Evolutionary conservation across 352 stramenopile species (phyloP).

Genomic region (Globisporangium nagaii): DNA sequence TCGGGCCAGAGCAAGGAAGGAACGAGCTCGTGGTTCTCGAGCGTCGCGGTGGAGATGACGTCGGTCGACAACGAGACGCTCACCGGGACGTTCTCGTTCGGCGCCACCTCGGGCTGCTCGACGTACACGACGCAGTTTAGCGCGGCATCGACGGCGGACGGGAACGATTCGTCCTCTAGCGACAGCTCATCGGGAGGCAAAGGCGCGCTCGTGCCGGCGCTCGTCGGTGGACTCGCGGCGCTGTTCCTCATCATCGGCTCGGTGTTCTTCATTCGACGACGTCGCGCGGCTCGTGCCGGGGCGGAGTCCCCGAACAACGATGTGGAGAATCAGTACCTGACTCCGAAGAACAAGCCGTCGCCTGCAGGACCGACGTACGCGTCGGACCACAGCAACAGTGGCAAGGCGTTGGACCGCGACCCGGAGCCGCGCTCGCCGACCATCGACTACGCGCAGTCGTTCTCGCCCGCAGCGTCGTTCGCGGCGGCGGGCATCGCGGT

Average conservation of each 20-base stretch:
- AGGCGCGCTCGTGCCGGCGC: constrained; percentile 30
- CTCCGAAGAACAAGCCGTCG: constrained; percentile 38
- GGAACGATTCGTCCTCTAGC: constrained; percentile 19
- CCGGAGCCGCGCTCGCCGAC: constrained; percentile 35
- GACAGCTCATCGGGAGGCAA: constrained; percentile 9
- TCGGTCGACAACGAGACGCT: constrained; percentile 49
- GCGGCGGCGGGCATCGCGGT: not conserved
- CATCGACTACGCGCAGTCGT: constrained; percentile 46
- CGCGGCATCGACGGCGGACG: constrained; percentile 40
- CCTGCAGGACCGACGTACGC: constrained; percentile 28
- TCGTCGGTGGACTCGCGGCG: constrained; percentile 31
- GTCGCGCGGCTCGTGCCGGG: constrained; percentile 27
- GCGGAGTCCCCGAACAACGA: constrained; percentile 27
- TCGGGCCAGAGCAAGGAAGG: constrained; percentile 30
- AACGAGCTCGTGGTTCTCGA: constrained; percentile 51
- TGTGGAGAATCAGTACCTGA: constrained; percentile 55
- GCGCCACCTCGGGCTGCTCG: constrained; percentile 40
- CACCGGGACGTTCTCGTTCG: constrained; percentile 57
- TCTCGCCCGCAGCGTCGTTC: constrained; percentile 27
- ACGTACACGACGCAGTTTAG: constrained; percentile 69
- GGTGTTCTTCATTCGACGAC: constrained; percentile 61
- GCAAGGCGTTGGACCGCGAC: constrained; percentile 11
- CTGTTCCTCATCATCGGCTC: constrained; percentile 65
- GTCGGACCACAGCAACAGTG: constrained; percentile 20
- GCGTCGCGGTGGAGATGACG: constrained; percentile 51